Conservation (phyloP, 768 basidiomycete species). For the Psilocybe tampanensis region DNA sequence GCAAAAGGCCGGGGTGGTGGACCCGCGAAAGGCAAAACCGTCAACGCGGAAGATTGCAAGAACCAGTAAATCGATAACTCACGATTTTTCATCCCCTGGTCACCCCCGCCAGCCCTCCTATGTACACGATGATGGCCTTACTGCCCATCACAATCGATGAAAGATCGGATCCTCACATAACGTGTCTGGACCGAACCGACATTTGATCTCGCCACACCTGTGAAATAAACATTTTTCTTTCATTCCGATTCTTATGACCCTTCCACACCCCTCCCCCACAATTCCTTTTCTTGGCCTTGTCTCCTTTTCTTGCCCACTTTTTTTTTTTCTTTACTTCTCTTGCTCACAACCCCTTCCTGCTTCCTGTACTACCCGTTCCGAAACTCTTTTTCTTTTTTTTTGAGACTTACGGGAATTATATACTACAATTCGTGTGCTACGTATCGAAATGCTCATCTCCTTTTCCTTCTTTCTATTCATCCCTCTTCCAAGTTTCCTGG, state of each 20-base stretch:
- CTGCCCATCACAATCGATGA: too few species aligned
- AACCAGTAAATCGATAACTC: conserved; percentile 67
- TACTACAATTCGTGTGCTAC: too few species aligned
- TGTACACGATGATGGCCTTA: too few species aligned
- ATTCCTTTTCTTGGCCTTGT: too few species aligned
- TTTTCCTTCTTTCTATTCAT: too few species aligned
- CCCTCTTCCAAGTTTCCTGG: too few species aligned
- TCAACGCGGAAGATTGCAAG: conserved; percentile 88
- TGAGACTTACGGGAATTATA: too few species aligned
- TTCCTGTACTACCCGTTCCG: neutral
- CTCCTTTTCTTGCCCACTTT: neutral
- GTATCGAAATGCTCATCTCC: too few species aligned
- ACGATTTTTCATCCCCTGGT: neutral
- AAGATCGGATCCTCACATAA: neutral
- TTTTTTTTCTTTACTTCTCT: neutral
- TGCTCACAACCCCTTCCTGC: neutral
- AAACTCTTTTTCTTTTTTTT: too few species aligned
- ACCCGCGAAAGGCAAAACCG: conserved; percentile 40
- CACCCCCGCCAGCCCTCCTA: neutral
- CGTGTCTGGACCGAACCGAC: neutral
- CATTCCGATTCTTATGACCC: too few species aligned
- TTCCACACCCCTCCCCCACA: too few species aligned
- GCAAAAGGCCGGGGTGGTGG: conserved; percentile 52
- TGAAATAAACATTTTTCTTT: neutral
- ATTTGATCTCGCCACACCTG: neutral